Base-by-base conservation (phyloP, 2,329 filamentous ascomycete species). In the Colletotrichum spaethianum region DNA sequence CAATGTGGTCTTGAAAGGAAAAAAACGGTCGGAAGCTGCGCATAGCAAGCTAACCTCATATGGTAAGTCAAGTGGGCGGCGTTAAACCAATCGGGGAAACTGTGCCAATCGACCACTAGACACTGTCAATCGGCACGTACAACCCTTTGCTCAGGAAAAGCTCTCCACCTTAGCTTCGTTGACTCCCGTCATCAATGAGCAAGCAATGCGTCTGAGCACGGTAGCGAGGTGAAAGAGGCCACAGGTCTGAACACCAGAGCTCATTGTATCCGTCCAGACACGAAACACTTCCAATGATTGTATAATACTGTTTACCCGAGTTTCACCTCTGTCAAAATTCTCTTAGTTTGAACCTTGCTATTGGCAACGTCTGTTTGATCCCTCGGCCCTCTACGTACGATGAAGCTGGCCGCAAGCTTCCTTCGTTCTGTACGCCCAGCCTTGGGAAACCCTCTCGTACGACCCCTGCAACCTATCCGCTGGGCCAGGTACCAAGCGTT, bases 401-500 rank as follows among this genome's bases (percentile, higher is more conserved):
- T 72, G 69, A 59, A 52, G 20, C 50, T 57, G 18, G 26, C 42
- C 14, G 20, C 44, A 59, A 28, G 64, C 38, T 20, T 72, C 12
- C 23, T 31, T 14, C 57, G 23, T 14, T n/a, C 52, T 12, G 7
- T 48, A 18, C 69, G 69, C 18, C 64, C 64, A 23, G 44, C 11
- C 6, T 20, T 46, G 5, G 9, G 9, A 8, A 68, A 23, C 14
- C 44, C 57, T 55, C 20, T 68, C 16, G 28, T 50, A 28, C 28
- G 14, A 23, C 61, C 70, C 18, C 36, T 70, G 28, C 63, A 67
- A 8, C 20, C 53, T 48, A 14, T 57, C 7, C 73, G 75, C 3
- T 66, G 33, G 23, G 74, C 70, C 6, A 80, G 83, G 53, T 86
- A 86, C 67, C 82, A 86, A 61, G 86, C 87, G 0, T 87, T 85